These are phyloP conservation scores for Thecaphora frezii DNA, from an alignment of 1,284 basidiomycete species.

Conservation along the genomic window DNA sequence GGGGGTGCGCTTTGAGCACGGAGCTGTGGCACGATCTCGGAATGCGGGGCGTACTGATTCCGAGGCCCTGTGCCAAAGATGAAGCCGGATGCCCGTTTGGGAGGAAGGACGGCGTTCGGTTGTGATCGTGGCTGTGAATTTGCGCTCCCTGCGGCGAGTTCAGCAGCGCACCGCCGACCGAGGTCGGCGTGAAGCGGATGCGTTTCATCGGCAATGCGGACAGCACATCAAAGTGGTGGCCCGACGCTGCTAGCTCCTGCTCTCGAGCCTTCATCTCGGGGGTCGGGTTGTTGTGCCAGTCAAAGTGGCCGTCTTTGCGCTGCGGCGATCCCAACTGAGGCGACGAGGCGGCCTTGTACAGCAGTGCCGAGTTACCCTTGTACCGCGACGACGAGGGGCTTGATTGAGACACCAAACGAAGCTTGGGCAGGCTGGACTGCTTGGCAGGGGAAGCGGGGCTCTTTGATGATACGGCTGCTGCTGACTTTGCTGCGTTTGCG, in stretches of 20 bases:
- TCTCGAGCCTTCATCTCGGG: conserved; percentile 29
- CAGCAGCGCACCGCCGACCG: neutral
- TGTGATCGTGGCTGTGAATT: conserved; percentile 15
- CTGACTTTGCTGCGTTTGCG: conserved; percentile 5
- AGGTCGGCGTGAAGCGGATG: neutral
- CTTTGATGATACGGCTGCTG: neutral
- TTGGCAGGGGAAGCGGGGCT: neutral
- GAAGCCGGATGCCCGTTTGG: conserved; percentile 46
- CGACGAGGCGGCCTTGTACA: conserved; percentile 31
- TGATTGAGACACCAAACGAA: neutral
- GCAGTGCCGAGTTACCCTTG: conserved; percentile 7
- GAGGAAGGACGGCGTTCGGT: conserved; percentile 12
- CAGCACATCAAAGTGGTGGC: conserved; percentile 14
- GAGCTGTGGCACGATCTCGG: conserved; percentile 34
- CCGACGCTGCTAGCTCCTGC: conserved; percentile 12
- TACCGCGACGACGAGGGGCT: conserved; percentile 1
- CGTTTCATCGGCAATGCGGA: conserved; percentile 22
- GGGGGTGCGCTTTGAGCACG: conserved; percentile 9
- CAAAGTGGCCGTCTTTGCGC: conserved; percentile 25
- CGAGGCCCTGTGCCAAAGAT: conserved; percentile 42
- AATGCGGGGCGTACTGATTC: conserved; percentile 27
- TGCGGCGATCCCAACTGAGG: conserved; percentile 41
- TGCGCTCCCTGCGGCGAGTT: conserved; percentile 11
- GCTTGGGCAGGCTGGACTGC: conserved; percentile 11
- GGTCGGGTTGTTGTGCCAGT: conserved; percentile 41